A percentile compares a stretch with the other conserved stretches of the same genome.
These are phyloP conservation scores for Tylopilus vinaceipallidus DNA, from an alignment of 768 basidiomycete species.

Conservation along the genomic window DNA sequence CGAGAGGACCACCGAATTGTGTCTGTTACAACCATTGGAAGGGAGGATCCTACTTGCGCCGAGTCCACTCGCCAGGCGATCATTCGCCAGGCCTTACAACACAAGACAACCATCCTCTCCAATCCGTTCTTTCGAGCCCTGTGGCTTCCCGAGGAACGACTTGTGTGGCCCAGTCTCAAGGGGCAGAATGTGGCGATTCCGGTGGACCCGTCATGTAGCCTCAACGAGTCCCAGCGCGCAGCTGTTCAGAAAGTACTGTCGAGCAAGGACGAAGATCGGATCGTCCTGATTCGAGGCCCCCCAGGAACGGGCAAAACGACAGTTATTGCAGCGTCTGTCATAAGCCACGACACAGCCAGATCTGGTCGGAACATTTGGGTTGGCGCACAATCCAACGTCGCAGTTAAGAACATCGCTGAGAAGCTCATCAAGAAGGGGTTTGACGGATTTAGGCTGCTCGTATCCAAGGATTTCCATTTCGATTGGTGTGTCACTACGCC, in stretches of 20 bases:
- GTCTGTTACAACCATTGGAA: conserved; percentile 49
- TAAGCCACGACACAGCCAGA: conserved; percentile 16
- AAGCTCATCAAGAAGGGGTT: conserved; percentile 37
- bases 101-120: conserved; percentile 10
- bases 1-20: conserved; percentile 10
- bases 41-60: conserved; percentile 53
- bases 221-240: conserved; percentile 27
- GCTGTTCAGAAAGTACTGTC: conserved; percentile 33
- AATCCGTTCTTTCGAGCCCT: conserved; percentile 27
- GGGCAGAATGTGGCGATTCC: background rate
- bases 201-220: conserved; percentile 1
- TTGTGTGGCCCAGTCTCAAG: conserved; percentile 13
- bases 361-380: conserved; percentile 34
- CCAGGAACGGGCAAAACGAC: conserved; percentile 46
- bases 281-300: conserved; percentile 35
- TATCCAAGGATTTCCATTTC: conserved; percentile 45
- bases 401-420: conserved; percentile 52
- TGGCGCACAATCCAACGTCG: conserved; percentile 49
- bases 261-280: conserved; percentile 12
- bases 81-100: conserved; percentile 24
- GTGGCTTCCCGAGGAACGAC: conserved; percentile 23
- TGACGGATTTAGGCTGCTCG: conserved; percentile 37
- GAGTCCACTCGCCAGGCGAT: conserved; percentile 35
- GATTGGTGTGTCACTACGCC: conserved; percentile 36
- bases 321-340: conserved; percentile 38